Conservation (phyloP, 768 basidiomycete species). For the Coprinellus micaceus region DNA sequence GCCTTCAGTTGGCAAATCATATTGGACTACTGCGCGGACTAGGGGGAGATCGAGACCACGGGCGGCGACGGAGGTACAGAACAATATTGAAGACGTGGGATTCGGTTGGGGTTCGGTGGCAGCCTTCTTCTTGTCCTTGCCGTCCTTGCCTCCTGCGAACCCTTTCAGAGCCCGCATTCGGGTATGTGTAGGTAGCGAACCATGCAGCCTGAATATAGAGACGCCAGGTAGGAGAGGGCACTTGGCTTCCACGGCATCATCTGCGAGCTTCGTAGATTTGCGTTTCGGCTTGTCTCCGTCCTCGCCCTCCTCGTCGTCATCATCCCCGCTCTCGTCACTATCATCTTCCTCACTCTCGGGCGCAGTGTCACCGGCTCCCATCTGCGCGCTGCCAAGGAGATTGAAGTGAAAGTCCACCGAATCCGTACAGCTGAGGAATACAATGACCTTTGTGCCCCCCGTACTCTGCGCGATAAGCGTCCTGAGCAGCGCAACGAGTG, state of each 20-base stretch:
- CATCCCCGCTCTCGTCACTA: conserved; percentile 14
- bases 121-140: conserved; percentile 16
- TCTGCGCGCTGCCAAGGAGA: conserved; percentile 66
- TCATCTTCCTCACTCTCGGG: conserved; percentile 12
- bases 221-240: conserved; percentile 81
- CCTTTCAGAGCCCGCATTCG: conserved; percentile 81
- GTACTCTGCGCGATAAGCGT: conserved; percentile 66
- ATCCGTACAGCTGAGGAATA: conserved; percentile 96
- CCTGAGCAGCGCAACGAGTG: conserved; percentile 82
- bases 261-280: neutral
- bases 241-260: conserved; percentile 50
- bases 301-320: conserved; percentile 21
- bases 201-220: conserved; percentile 85
- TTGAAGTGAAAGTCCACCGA: conserved; percentile 98
- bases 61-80: conserved; percentile 98
- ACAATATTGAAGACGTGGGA: conserved; percentile 56
- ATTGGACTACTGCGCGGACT: conserved; percentile 93
- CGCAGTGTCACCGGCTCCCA: conserved; percentile 38
- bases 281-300: conserved; percentile 21
- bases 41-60: conserved; percentile 93
- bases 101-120: conserved; percentile 15
- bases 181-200: conserved; percentile 77
- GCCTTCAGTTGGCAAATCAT: conserved; percentile 96
- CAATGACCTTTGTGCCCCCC: conserved; percentile 73
- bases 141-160: conserved; percentile 54